Percentiles rank a stretch among this genome's conserved stretches.
Evolutionary conservation across 208 protist species (phyloP).

Genomic region (Naegleria fowleri): DNA sequence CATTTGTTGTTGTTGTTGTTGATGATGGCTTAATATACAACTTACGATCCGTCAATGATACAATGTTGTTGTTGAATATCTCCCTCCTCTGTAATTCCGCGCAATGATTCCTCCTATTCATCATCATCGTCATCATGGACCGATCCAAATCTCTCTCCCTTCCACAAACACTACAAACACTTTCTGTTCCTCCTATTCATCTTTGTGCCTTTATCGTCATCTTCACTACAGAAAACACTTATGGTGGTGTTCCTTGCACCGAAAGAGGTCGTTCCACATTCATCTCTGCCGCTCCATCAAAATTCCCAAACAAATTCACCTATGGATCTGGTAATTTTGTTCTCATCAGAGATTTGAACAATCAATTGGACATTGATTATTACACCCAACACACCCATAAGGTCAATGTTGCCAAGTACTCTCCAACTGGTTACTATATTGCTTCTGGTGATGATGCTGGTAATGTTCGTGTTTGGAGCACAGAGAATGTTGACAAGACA

Average conservation of each 20-base stretch:
- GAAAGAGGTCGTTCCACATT: conserved; percentile 1
- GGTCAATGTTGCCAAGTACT: conserved; percentile 52
- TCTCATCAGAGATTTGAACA: conserved; percentile 7
- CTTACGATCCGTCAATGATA: not conserved
- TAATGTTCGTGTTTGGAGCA: conserved; percentile 45
- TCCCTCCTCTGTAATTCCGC: too few relatives aligned
- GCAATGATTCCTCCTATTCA: too few relatives aligned
- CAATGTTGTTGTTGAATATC: too few relatives aligned
- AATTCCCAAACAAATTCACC: not conserved
- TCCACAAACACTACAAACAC: too few relatives aligned
- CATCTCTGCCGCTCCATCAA: not conserved
- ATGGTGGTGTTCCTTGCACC: not conserved
- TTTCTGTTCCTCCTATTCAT: too few relatives aligned
- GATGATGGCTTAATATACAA: not conserved
- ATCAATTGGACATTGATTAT: not conserved
- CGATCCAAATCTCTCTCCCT: too few relatives aligned
- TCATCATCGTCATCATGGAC: too few relatives aligned
- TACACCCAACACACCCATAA: not conserved
- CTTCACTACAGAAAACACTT: not conserved
- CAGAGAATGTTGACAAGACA: conserved; percentile 39
- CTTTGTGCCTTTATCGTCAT: too few relatives aligned
- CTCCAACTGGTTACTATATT: conserved; percentile 46
- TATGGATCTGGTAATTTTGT: conserved; percentile 20
- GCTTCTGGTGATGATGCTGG: conserved; percentile 59
- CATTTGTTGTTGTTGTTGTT: too few relatives aligned